Conservation (phyloP, 1,139 yeast genomes). For the Kodamaea sp. region DNA sequence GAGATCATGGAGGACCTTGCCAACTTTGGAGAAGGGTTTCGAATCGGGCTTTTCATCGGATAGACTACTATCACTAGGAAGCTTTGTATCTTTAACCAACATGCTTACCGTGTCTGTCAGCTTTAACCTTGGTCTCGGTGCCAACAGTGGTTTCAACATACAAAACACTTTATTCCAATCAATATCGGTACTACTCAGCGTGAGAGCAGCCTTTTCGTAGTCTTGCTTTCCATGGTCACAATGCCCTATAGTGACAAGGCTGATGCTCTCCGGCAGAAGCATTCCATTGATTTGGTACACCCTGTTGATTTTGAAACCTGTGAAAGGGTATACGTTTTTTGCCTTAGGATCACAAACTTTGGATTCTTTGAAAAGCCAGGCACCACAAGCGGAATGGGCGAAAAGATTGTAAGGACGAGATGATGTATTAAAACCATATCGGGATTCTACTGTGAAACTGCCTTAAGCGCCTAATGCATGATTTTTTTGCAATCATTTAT, state of each 20-base stretch:
- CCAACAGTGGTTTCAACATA: slow-evolving; percentile 32
- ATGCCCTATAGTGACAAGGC: slow-evolving; percentile 51
- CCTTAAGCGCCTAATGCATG: too few relatives aligned
- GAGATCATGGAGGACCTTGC: neutral
- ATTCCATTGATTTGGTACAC: slow-evolving; percentile 41
- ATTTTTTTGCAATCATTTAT: too few relatives aligned
- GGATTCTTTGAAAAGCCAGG: slow-evolving; percentile 30
- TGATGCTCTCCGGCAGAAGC: slow-evolving; percentile 35
- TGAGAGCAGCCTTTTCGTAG: slow-evolving; percentile 41
- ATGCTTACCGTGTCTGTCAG: neutral
- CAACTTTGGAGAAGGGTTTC: neutral
- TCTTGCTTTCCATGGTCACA: slow-evolving; percentile 58
- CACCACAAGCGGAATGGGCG: slow-evolving; percentile 2
- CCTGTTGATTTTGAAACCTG: slow-evolving; percentile 62
- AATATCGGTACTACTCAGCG: slow-evolving; percentile 40
- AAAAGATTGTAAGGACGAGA: too few relatives aligned
- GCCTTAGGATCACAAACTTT: slow-evolving; percentile 38
- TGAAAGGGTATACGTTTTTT: slow-evolving; percentile 40
- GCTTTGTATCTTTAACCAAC: neutral
- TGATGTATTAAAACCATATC: too few relatives aligned
- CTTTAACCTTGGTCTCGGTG: neutral
- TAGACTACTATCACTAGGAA: neutral
- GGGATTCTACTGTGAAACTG: too few relatives aligned
- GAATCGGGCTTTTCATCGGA: neutral
- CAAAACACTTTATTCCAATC: slow-evolving; percentile 59